Conservation (phyloP, 257 asterid genomes). For the Parsonsia alboflavescens region DNA sequence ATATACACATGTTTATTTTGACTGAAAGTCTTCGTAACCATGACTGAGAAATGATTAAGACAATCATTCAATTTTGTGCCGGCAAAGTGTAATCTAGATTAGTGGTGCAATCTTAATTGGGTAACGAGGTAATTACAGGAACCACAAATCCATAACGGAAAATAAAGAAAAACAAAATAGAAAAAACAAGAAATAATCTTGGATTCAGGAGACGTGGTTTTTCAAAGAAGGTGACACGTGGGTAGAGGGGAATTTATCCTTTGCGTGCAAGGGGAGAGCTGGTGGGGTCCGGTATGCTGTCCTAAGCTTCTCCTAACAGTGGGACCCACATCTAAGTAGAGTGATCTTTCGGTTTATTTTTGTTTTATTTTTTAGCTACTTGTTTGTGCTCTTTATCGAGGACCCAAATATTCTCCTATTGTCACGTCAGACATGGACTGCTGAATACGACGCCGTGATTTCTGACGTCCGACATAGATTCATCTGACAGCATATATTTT, state of each 20-base stretch:
- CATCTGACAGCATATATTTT: slow-evolving; percentile 1
- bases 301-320: slow-evolving; percentile 23
- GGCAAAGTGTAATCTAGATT: not conserved
- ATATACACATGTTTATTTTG: no score
- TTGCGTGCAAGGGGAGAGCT: slow-evolving; percentile 60
- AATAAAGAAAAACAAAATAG: not conserved
- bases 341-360: slow-evolving; percentile 28
- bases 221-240: slow-evolving; percentile 40
- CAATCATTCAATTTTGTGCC: not conserved
- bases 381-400: slow-evolving; percentile 41
- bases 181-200: not conserved
- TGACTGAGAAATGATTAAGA: no score
- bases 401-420: slow-evolving; percentile 58
- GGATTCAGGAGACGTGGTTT: slow-evolving; percentile 12
- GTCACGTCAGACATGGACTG: slow-evolving; percentile 43
- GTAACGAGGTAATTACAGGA: not conserved
- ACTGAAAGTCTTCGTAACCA: no score
- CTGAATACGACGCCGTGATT: slow-evolving; percentile 42
- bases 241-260: slow-evolving; percentile 41
- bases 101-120: not conserved
- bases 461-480: slow-evolving; percentile 26
- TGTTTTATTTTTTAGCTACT: slow-evolving; percentile 6
- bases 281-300: slow-evolving; percentile 30
- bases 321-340: slow-evolving; percentile 26
- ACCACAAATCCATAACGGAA: not conserved